These are phyloP conservation scores for Melanopsichium pennsylvanicum DNA, from an alignment of 1,284 basidiomycete species.

Conservation along the genomic window DNA sequence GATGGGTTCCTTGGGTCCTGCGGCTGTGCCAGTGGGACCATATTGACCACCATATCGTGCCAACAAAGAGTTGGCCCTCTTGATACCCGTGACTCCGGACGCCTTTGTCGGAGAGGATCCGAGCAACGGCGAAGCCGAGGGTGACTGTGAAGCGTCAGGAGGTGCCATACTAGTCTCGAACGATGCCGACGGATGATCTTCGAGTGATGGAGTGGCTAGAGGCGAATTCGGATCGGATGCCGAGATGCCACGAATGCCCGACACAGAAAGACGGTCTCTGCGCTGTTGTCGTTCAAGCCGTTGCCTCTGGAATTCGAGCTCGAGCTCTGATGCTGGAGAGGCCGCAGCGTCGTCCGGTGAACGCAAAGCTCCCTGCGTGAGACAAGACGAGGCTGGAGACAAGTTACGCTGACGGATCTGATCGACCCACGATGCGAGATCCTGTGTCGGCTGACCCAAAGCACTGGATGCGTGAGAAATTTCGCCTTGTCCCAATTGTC, in stretches of 20 bases:
- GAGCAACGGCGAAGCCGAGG: conserved; percentile 24
- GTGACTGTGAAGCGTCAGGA: conserved; percentile 21
- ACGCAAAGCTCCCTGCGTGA: neutral
- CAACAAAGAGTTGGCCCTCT: conserved; percentile 51
- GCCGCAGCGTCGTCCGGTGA: neutral
- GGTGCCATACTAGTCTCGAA: conserved; percentile 22
- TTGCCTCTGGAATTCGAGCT: conserved; percentile 39
- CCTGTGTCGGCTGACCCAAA: conserved; percentile 23
- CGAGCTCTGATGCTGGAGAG: conserved; percentile 28
- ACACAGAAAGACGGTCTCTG: conserved; percentile 28
- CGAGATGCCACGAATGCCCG: conserved; percentile 44
- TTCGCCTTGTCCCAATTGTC: conserved; percentile 13
- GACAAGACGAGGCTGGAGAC: conserved; percentile 14
- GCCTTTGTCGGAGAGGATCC: conserved; percentile 35
- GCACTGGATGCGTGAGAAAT: conserved; percentile 2
- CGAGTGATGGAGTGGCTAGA: conserved; percentile 23
- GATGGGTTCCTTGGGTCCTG: conserved; percentile 24
- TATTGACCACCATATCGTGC: conserved; percentile 60
- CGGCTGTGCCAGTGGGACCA: conserved; percentile 61
- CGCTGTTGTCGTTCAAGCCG: conserved; percentile 35
- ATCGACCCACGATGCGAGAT: conserved; percentile 43
- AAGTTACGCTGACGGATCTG: conserved; percentile 41
- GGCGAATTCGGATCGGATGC: conserved; percentile 31
- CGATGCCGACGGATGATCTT: conserved; percentile 2
- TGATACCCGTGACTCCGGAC: conserved; percentile 32